Evolutionary conservation across 2,329 filamentous ascomycete genomes (phyloP), one percentile per base, ranked within the genome.

Genomic region (Colletotrichum tofieldiae): DNA sequence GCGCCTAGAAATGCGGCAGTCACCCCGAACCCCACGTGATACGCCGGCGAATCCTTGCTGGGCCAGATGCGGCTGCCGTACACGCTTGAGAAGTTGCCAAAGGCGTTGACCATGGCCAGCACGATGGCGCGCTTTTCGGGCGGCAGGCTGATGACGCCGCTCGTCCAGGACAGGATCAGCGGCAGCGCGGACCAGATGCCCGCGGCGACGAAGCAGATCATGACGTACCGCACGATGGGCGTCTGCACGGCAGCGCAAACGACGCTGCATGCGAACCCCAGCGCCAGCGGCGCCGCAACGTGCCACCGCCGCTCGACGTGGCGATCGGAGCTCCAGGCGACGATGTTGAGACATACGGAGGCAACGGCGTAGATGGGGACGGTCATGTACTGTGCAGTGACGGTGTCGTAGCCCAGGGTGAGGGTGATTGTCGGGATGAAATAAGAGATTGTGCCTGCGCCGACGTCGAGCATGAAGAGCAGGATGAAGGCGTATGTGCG

Each of bases 351-450:
- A 62, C 71, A 75, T 8, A 74, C 70, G 0, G 72, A 65, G 6
- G 72, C 72, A 18, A 74, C 70, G 51, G 65, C 76, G 68, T 78
- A 82, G 66, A 81, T 79, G 26, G 80, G 80, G 1, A 81, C 77
- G 1, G 80, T 81, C 85, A 87, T 87, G 77, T 86, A 87, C 68
- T 85, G 84, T 0, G 85, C 86, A 45, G 81, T 84, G 52, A 81
- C 29, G 76, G 78, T 47, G 70, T 84, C 73, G 74, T 87, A 88
- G 23, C 86, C 86, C 2, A 88, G 81, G 0, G 83, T 84, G 26
- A 82, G 78, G 35, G 87, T 85, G 23, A 89, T 82, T 0, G 86
- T 87, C 0, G 87, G 87, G 73, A 88, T 87, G 75, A 88, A 89
- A 79, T 89, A 89, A 8, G 84, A 86, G 14, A 87, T 81, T 0